Evolutionary conservation across 768 basidiomycete species (phyloP), one percentile per base, ranked within the genome.

Genomic region (Psilocybe subaeruginosa): DNA sequence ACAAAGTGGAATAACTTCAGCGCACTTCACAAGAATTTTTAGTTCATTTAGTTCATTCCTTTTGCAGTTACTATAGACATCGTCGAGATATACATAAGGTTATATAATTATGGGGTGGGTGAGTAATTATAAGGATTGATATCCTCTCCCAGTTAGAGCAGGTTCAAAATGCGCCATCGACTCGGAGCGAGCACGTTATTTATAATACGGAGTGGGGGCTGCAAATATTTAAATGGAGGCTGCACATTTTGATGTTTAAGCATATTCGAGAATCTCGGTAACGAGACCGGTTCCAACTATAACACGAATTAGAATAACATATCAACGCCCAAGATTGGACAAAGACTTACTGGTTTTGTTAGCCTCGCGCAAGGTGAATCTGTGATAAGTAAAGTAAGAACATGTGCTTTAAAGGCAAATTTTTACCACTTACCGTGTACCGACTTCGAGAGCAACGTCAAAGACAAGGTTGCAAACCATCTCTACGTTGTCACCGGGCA

Each of bases 401-500:
- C 48, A 14, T 31, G 3, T 23, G n/a, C 27, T 16, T 41, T 39
- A 29, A 35, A 29, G 39, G 23, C 30, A 19, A 45, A 8, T 12
- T 14, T 35, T 48, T 49, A 33, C 70, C 77, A 67, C 78, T 58
- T 58, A 82, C 87, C 95, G 87, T 61, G 90, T 88, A 55, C 97
- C 95, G 64, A 87, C 83, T 76, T 98, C 97, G 46, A 92, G 84
- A 23, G 95, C 95, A 63, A 97, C 89, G 70, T 96, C 93, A 68
- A 89, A 87, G 27, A 89, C 83, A 39, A 98, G 84, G 29, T 85
- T 80, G 72, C 92, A 93, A 57, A 93, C 82, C 81, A 99, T 89
- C 77, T 97, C 95, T 56, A 99, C 89, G 69, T 97, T 97, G 79
- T 99, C 97, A 63, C 97, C 97, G 52, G 97, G 97, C 93, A 97